Conservation (phyloP, 1,284 basidiomycete species). For the Pseudozyma sp. region DNA sequence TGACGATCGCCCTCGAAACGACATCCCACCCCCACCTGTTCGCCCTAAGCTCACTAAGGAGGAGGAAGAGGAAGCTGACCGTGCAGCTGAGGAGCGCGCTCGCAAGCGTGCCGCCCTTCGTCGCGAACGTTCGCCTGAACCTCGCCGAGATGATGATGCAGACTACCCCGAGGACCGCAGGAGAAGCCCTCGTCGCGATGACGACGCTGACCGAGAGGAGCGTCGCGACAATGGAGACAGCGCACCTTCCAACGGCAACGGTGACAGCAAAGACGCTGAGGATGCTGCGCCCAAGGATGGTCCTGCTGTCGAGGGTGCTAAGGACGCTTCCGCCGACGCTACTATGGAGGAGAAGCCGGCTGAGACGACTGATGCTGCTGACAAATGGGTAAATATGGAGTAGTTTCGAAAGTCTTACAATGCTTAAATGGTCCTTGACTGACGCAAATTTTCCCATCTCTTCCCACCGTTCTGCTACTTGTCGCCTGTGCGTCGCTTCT, state of each 20-base stretch:
- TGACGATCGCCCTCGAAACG: conserved; percentile 28
- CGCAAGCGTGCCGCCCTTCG: conserved; percentile 41
- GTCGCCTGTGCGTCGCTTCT: too few relatives aligned
- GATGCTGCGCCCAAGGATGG: conserved; percentile 21
- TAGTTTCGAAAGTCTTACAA: too few relatives aligned
- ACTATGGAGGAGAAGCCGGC: not conserved
- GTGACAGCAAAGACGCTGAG: conserved; percentile 16
- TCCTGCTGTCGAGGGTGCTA: conserved; percentile 8
- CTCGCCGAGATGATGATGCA: conserved; percentile 34
- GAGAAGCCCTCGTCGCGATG: conserved; percentile 27
- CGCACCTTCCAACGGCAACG: not conserved
- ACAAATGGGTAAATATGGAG: too few relatives aligned
- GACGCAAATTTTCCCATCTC: too few relatives aligned
- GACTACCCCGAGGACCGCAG: conserved; percentile 44
- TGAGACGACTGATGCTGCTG: conserved; percentile 8
- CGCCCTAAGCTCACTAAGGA: conserved; percentile 34
- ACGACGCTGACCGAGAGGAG: conserved; percentile 33
- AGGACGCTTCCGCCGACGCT: not conserved
- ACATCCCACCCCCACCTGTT: conserved; percentile 25
- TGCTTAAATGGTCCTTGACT: too few relatives aligned
- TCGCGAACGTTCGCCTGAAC: conserved; percentile 43
- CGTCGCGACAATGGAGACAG: conserved; percentile 34
- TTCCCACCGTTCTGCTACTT: too few relatives aligned
- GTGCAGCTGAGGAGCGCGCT: conserved; percentile 50
- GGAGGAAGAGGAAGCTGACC: conserved; percentile 49